A percentile compares a stretch with the other conserved stretches of the same genome.
phyloP scores from a whole-genome alignment of 495 filamentous ascomycete genomes.

The Geoglossum glabrum region DNA sequence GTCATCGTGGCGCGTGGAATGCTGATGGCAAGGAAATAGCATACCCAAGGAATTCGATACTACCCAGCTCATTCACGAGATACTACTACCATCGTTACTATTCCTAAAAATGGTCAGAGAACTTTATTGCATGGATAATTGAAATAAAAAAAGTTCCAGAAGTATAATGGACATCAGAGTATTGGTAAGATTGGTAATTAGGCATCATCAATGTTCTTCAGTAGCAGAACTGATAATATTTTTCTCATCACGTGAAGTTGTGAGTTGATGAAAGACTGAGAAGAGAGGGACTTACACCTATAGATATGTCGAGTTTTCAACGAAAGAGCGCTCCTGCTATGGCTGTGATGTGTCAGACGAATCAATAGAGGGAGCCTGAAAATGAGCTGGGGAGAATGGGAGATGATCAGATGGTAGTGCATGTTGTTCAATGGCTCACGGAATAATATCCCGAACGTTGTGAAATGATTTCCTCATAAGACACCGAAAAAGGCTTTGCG shows the following conservation, averaged over 20 bases:
- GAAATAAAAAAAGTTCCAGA: neutral
- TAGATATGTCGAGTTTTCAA: neutral
- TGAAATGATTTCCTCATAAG: slow-evolving; percentile 40
- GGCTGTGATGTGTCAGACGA: neutral
- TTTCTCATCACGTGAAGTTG: slow-evolving; percentile 45
- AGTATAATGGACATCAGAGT: slow-evolving; percentile 4
- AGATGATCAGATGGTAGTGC: slow-evolving; percentile 92
- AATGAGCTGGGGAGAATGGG: neutral
- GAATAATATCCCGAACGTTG: slow-evolving; percentile 46
- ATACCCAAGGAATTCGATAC: neutral
- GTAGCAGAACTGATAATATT: slow-evolving; percentile 82
- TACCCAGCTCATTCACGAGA: no score
- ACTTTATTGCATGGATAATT: neutral
- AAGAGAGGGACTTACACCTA: slow-evolving; percentile 9
- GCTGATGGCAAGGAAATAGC: neutral
- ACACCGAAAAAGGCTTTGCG: neutral
- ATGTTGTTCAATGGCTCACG: slow-evolving; percentile 95
- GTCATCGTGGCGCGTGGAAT: slow-evolving; percentile 50
- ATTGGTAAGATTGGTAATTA: slow-evolving; percentile 51
- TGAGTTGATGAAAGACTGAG: neutral
- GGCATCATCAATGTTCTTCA: slow-evolving; percentile 66
- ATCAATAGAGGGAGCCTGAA: neutral
- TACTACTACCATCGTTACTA: no score
- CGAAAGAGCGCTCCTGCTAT: neutral
- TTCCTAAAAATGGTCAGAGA: no score